Evolutionary conservation across 2,329 filamentous ascomycete genomes (phyloP), one percentile per base, ranked within the genome.

Genomic region (Penicillium expansum): DNA sequence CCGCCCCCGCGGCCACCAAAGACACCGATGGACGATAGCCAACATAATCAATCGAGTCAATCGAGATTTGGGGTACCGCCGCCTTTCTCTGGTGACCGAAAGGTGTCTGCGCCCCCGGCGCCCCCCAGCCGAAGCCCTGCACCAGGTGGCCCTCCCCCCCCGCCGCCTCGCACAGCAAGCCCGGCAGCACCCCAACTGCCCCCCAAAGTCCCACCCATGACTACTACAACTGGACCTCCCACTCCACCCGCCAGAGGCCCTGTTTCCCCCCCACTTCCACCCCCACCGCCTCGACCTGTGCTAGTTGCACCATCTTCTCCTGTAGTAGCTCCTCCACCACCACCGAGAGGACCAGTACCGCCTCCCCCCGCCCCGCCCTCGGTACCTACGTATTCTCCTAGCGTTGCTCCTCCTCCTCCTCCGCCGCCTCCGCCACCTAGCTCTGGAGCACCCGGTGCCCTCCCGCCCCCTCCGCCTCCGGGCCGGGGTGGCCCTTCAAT

Each of bases 21-120:
- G 73, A 86, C 85, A 8, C 83, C 89, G 1, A 77, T 91, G 50
- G 87, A 91, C 39, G 89, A 92, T 27, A 78, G 79, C 20, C 76
- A 66, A 7, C n/a, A 92, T 24, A 78, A 79, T 20, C 76, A 66
- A 29, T 41, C 62, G 11, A 48, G 33, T 33, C 38, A 75, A 35
- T 80, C 83, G 52, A 88, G 80, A 63, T 92, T 91, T 68, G 85
- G 83, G 33, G 90, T 96, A 6, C 91, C 92, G 54, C 92, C 92
- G 7, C 86, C 90, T 3, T 95, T 95, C 68, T 70, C 82, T 48
- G 88, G 89, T 44, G 85, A 87, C 66, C 77, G 84, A 60, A 84
- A 78, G 60, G 78, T 84, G 32, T 78, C 82, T 4, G 81, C 81
- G 42, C 87, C 90, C 38, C 90, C 90, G n/a, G 86, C 89, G 48